Conservation (phyloP, 2,329 filamentous ascomycete species). For the Phialophora expanda region DNA sequence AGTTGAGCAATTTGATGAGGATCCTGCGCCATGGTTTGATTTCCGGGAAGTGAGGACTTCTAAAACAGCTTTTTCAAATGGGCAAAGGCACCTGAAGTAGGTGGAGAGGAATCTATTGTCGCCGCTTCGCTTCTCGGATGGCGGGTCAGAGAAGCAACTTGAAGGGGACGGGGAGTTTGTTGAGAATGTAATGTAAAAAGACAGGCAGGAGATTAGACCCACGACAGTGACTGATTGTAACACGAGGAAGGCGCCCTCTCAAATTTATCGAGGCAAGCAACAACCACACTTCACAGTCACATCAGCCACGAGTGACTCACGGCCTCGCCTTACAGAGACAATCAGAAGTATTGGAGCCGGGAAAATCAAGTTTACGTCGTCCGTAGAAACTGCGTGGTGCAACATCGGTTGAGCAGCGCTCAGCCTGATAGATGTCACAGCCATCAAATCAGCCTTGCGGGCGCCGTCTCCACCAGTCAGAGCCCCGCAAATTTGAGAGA, state of each 20-base stretch:
- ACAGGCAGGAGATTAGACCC: background rate
- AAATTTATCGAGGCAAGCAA: conserved; percentile 1
- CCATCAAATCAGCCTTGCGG: conserved; percentile 10
- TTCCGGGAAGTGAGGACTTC: background rate
- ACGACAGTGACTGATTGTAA: background rate
- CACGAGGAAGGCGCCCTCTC: background rate
- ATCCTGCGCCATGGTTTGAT: conserved; percentile 69
- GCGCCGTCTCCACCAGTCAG: conserved; percentile 11
- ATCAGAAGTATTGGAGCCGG: background rate
- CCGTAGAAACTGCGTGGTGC: background rate
- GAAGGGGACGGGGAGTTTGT: background rate
- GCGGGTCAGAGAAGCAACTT: background rate
- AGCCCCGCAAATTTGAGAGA: background rate
- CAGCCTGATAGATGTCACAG: conserved; percentile 29
- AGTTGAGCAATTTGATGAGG: conserved; percentile 69
- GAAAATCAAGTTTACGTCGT: background rate
- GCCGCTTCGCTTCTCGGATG: background rate
- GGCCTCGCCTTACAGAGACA: background rate
- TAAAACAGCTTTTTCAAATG: background rate
- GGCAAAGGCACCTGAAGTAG: background rate
- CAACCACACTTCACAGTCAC: background rate
- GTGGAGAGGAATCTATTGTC: background rate
- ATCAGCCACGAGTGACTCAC: background rate
- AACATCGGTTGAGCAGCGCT: conserved; percentile 4
- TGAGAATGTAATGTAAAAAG: background rate